Evolutionary conservation across 768 basidiomycete genomes (phyloP).

Genomic region (Cystofilobasidium macerans): DNA sequence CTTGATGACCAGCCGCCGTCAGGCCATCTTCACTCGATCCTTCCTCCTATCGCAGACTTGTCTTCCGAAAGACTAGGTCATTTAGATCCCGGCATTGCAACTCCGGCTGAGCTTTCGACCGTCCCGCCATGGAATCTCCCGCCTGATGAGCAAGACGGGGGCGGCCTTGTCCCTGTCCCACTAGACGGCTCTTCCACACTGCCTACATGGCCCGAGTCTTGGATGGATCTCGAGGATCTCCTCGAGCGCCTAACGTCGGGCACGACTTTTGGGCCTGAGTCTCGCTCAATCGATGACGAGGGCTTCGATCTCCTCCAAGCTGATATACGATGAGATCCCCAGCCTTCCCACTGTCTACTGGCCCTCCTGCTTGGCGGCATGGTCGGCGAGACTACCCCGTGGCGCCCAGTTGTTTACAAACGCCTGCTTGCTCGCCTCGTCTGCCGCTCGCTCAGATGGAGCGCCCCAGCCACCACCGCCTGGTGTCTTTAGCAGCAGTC

Average conservation of each 20-base stretch:
- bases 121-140: neutral
- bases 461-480: conserved; percentile 81
- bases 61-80: no score
- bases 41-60: no score
- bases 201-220: neutral
- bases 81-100: no score
- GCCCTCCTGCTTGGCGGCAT: neutral
- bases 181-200: neutral
- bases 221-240: neutral
- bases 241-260: neutral
- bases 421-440: neutral
- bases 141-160: no score
- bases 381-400: neutral
- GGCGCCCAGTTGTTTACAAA: neutral
- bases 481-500: conserved; percentile 70
- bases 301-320: no score
- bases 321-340: neutral
- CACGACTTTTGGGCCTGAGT: no score
- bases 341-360: neutral
- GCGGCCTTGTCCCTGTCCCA: no score
- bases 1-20: no score
- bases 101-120: neutral
- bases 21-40: no score
- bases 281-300: no score
- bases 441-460: conserved; percentile 28